Conservation (phyloP, 1,139 yeast genomes). For the Kurtzmaniella quercitrusa region DNA sequence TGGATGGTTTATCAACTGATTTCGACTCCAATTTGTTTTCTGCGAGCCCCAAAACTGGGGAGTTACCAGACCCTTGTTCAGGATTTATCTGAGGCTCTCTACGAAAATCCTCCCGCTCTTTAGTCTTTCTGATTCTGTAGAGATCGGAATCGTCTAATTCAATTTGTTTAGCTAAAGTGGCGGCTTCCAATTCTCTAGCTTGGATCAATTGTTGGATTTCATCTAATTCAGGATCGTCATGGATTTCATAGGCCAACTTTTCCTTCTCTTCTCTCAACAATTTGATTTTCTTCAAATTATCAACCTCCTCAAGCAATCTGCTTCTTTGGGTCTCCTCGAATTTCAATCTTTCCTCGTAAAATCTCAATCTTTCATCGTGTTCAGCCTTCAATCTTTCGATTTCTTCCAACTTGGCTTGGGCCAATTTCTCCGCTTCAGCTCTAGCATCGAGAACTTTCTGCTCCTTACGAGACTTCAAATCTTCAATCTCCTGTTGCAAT, state of each 20-base stretch:
- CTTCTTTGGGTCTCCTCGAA: conserved; percentile 34
- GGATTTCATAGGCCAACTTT: conserved; percentile 25
- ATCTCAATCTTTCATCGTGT: conserved; percentile 27
- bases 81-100: not conserved
- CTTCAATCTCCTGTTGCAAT: conserved; percentile 30
- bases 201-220: conserved; percentile 33
- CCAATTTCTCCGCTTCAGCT: conserved; percentile 28
- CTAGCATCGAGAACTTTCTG: conserved; percentile 24
- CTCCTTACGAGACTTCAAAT: conserved; percentile 21
- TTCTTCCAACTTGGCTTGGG: conserved; percentile 30
- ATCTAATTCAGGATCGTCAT: conserved; percentile 21
- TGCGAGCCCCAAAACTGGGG: conserved; percentile 1
- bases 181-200: conserved; percentile 33
- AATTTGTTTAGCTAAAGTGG: conserved; percentile 30
- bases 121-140: conserved; percentile 10
- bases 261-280: conserved; percentile 37
- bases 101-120: conserved; percentile 1
- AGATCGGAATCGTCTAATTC: conserved; percentile 29
- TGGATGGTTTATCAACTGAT: not conserved
- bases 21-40: not conserved
- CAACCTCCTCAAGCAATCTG: conserved; percentile 35
- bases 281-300: conserved; percentile 34
- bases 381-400: conserved; percentile 31
- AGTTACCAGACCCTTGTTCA: not conserved
- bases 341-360: conserved; percentile 28